Evolutionary conservation across 495 filamentous ascomycete genomes (phyloP).

Genomic region (Daldinia childiae): DNA sequence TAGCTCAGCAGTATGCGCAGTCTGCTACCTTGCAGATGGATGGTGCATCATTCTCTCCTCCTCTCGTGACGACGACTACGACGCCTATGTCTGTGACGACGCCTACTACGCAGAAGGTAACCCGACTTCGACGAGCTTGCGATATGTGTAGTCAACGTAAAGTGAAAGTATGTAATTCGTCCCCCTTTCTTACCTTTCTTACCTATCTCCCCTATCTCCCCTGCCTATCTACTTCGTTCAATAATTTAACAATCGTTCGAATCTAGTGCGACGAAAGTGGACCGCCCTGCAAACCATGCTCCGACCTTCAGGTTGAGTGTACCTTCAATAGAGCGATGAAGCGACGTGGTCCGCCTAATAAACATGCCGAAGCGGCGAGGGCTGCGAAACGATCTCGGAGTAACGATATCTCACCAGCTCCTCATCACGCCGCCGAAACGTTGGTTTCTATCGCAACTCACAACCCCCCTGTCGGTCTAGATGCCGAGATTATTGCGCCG

Average conservation of each 20-base stretch:
- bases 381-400: slow-evolving; percentile 61
- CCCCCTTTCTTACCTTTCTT: neutral
- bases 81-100: neutral
- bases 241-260: slow-evolving; percentile 29
- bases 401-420: slow-evolving; percentile 51
- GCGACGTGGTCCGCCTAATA: slow-evolving; percentile 84
- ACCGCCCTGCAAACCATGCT: slow-evolving; percentile 82
- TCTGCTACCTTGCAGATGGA: slow-evolving; percentile 44
- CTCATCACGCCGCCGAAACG: slow-evolving; percentile 62
- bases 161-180: slow-evolving; percentile 73
- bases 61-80: slow-evolving; percentile 11
- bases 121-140: slow-evolving; percentile 79
- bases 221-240: neutral
- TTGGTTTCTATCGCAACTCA: slow-evolving; percentile 54
- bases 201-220: too few species aligned
- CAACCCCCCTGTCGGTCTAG: slow-evolving; percentile 48
- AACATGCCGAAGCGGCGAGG: slow-evolving; percentile 78
- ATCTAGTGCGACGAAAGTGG: slow-evolving; percentile 80
- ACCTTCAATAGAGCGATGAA: slow-evolving; percentile 82
- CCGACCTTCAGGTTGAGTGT: slow-evolving; percentile 81
- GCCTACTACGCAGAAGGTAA: slow-evolving; percentile 47
- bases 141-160: slow-evolving; percentile 87
- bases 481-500: slow-evolving; percentile 80
- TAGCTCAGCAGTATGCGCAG: slow-evolving; percentile 46
- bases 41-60: slow-evolving; percentile 24